phyloP scores from a whole-genome alignment of 345 rosid genomes.

The Populus deltoides region DNA sequence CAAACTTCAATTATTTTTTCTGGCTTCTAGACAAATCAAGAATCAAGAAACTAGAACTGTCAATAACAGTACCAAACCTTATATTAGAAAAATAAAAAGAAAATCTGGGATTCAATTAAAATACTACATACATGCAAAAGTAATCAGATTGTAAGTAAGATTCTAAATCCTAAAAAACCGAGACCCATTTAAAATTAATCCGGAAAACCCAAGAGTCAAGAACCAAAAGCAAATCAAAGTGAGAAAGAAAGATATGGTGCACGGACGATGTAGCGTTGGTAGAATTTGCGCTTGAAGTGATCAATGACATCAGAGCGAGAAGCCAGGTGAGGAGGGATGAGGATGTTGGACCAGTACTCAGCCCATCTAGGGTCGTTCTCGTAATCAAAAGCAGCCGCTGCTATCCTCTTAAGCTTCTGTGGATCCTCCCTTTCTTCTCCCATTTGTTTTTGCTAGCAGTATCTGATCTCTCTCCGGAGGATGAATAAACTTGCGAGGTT shows the following conservation, averaged over 20 bases:
- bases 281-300: slow-evolving; percentile 94
- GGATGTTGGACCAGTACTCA: slow-evolving; percentile 89
- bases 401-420: slow-evolving; percentile 68
- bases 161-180: neutral
- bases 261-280: slow-evolving; percentile 80
- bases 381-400: slow-evolving; percentile 87
- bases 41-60: neutral
- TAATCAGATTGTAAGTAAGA: neutral
- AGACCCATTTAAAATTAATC: slow-evolving; percentile 1
- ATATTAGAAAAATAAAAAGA: neutral
- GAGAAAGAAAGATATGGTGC: neutral
- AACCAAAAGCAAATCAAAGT: neutral
- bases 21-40: neutral
- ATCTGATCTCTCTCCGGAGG: neutral
- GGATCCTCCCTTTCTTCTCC: slow-evolving; percentile 79
- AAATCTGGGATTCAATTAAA: neutral
- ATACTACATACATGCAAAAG: neutral
- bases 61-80: neutral
- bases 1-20: neutral
- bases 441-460: slow-evolving; percentile 30
- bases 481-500: neutral
- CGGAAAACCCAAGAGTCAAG: neutral
- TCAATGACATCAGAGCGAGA: slow-evolving; percentile 81
- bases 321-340: slow-evolving; percentile 87
- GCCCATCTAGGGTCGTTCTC: slow-evolving; percentile 85